Evolutionary conservation across 495 filamentous ascomycete genomes (phyloP).

Genomic region (Penicillium atrosanguineum): DNA sequence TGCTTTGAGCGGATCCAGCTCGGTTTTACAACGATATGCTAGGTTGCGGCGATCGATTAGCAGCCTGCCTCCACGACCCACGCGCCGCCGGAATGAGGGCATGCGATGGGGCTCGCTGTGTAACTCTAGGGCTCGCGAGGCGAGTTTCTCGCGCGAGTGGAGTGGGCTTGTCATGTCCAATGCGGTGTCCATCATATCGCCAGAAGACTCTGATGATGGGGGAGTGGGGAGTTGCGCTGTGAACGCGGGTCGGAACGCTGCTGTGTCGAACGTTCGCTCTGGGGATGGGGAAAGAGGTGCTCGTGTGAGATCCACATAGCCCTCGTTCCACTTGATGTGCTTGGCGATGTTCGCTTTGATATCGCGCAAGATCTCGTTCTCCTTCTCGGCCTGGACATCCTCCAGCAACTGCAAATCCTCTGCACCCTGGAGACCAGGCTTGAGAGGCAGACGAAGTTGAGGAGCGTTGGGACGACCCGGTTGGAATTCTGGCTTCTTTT

Average conservation of each 20-base stretch:
- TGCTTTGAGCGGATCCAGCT: conserved; percentile 50
- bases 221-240: conserved; percentile 84
- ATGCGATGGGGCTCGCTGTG: conserved; percentile 47
- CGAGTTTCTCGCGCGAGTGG: conserved; percentile 49
- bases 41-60: conserved; percentile 72
- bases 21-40: conserved; percentile 48
- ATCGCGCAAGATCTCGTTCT: conserved; percentile 71
- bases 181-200: conserved; percentile 48
- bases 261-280: conserved; percentile 54
- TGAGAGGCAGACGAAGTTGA: conserved; percentile 66
- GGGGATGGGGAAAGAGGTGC: conserved; percentile 73
- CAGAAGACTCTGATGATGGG: conserved; percentile 73
- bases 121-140: conserved; percentile 43
- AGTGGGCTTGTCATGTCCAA: conserved; percentile 42
- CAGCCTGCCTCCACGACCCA: conserved; percentile 74
- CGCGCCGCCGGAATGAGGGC: conserved; percentile 64
- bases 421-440: conserved; percentile 63
- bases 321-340: conserved; percentile 83
- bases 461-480: conserved; percentile 53
- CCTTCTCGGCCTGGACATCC: conserved; percentile 76
- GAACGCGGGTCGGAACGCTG: conserved; percentile 70
- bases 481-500: conserved; percentile 63
- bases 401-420: conserved; percentile 73
- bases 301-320: conserved; percentile 78
- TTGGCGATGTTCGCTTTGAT: conserved; percentile 78